Conservation (phyloP, 129 eudicot species). For the Flaveria sonorensis region DNA sequence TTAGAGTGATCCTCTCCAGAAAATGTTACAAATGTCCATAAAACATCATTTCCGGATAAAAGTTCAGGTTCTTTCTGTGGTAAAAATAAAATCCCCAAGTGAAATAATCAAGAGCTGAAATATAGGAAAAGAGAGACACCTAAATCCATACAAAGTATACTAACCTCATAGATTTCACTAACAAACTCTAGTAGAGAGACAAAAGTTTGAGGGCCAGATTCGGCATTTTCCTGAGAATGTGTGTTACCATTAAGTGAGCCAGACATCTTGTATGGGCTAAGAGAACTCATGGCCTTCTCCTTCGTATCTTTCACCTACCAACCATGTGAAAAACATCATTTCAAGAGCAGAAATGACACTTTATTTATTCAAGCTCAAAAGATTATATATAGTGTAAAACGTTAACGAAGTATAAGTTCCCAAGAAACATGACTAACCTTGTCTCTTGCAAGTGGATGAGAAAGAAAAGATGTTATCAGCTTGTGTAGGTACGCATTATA, state of each 20-base stretch:
- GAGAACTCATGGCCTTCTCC: conserved; percentile 83
- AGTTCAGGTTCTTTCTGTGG: conserved; percentile 94
- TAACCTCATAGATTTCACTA: conserved; percentile 91
- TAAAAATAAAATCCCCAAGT: conserved; percentile 18
- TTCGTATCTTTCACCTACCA: conserved; percentile 85
- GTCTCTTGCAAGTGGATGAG: conserved; percentile 94
- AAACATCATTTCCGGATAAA: conserved; percentile 82
- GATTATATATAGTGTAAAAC: neutral
- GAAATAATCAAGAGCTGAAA: conserved; percentile 1
- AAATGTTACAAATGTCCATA: conserved; percentile 96
- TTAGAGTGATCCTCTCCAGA: conserved; percentile 97
- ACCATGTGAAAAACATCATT: conserved; percentile 14
- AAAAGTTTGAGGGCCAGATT: conserved; percentile 59
- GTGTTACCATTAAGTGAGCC: conserved; percentile 46
- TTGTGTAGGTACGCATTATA: conserved; percentile 95
- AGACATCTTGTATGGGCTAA: conserved; percentile 66
- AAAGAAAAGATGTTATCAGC: conserved; percentile 81
- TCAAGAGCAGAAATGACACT: conserved; percentile 4
- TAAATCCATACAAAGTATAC: conserved; percentile 24
- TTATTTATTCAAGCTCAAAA: neutral
- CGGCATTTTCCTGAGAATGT: conserved; percentile 54
- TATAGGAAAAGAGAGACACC: neutral
- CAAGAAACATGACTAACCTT: conserved; percentile 58
- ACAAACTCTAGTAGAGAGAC: conserved; percentile 88
- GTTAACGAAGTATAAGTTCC: neutral